phyloP scores from a whole-genome alignment of 176 grass and related monocot genomes.

The Avena insularis region DNA sequence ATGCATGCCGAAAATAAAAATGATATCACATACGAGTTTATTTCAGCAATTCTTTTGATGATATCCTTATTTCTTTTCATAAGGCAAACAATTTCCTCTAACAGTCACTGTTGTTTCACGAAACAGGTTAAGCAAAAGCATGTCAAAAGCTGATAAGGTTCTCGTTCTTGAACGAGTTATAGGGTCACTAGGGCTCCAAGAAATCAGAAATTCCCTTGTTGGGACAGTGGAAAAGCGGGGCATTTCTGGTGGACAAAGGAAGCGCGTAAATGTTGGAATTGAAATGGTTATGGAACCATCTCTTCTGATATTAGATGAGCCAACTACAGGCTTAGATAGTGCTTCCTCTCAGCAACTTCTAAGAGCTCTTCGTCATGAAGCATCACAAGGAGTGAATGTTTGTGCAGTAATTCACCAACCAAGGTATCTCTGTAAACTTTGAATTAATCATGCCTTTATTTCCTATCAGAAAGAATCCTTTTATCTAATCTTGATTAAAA shows the following conservation, averaged over 20 bases:
- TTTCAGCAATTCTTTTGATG: conserved; percentile 22
- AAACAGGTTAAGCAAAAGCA: conserved; percentile 63
- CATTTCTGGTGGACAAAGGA: conserved; percentile 88
- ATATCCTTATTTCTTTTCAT: not conserved
- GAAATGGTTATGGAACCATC: conserved; percentile 95
- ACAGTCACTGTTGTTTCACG: conserved; percentile 20
- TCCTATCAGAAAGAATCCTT: conserved; percentile 18
- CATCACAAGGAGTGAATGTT: conserved; percentile 81
- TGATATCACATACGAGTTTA: not conserved
- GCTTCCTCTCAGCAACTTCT: conserved; percentile 80
- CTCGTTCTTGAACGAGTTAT: conserved; percentile 77
- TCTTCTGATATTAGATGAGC: conserved; percentile 88
- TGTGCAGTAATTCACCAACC: conserved; percentile 84
- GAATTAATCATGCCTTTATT: not conserved
- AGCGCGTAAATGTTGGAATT: conserved; percentile 82
- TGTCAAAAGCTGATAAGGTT: conserved; percentile 61
- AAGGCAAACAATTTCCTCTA: conserved; percentile 23
- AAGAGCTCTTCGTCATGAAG: conserved; percentile 78
- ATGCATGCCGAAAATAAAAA: conserved; percentile 5
- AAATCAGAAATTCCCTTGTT: conserved; percentile 79
- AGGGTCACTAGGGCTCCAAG: conserved; percentile 72
- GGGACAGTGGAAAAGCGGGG: conserved; percentile 87
- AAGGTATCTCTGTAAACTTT: conserved; percentile 54
- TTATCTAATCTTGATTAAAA: conserved; percentile 29
- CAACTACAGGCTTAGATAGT: conserved; percentile 88